Conservation (phyloP, 2,329 filamentous ascomycete species). For the Aspergillus thermomutatus region DNA sequence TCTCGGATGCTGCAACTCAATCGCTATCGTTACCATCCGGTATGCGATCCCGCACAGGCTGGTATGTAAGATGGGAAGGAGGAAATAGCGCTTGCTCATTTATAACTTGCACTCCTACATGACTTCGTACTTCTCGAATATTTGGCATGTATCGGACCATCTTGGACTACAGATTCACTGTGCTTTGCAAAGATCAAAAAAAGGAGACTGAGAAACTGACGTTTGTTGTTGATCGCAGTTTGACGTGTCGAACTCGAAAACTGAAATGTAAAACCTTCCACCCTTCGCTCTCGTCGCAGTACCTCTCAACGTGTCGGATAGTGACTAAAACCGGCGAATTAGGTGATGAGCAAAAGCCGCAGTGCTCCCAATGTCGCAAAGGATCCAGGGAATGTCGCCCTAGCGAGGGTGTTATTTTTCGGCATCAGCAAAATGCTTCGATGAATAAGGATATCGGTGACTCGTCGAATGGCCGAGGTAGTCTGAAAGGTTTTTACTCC, state of each 20-base stretch:
- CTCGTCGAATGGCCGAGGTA: conserved; percentile 36
- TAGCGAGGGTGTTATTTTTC: conserved; percentile 62
- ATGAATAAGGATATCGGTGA: conserved; percentile 56
- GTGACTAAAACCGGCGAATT: conserved; percentile 4
- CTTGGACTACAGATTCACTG: background rate
- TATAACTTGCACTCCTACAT: background rate
- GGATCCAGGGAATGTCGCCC: conserved; percentile 59
- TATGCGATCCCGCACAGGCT: conserved; percentile 45
- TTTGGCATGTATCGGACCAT: background rate
- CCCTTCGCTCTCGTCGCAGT: conserved; percentile 1
- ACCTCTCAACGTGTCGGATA: background rate
- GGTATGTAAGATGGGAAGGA: conserved; percentile 27
- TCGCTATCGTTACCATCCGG: conserved; percentile 24
- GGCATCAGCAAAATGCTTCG: conserved; percentile 67
- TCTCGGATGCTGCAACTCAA: conserved; percentile 26
- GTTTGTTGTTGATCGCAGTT: conserved; percentile 26
- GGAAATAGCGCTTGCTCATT: background rate
- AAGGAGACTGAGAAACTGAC: conserved; percentile 1
- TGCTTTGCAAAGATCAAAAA: background rate
- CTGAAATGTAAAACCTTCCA: conserved; percentile 54
- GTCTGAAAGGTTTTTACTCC: conserved; percentile 60
- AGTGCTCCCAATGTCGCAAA: conserved; percentile 60
- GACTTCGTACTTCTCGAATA: background rate
- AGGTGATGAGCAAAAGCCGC: conserved; percentile 57
- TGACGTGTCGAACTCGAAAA: conserved; percentile 59